Percentiles rank a stretch among this genome's conserved stretches.
Conservation (phyloP, 2,329 filamentous ascomycete species). For the Arthroderma sp. region DNA sequence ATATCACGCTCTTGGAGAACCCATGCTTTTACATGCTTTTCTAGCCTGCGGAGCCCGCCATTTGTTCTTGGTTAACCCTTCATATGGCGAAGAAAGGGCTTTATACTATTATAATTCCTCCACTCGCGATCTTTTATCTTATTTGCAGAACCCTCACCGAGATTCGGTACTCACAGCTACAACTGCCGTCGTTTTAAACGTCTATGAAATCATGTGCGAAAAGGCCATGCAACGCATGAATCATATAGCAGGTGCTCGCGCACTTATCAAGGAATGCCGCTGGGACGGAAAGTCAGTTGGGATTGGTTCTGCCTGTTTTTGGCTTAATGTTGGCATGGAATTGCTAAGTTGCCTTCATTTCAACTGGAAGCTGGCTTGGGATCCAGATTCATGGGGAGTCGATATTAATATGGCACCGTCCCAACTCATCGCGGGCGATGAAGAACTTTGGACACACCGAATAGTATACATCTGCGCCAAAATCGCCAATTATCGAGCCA, state of each 20-base stretch:
- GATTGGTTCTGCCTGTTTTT: slow-evolving; percentile 80
- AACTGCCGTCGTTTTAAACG: slow-evolving; percentile 75
- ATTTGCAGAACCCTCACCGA: slow-evolving; percentile 70
- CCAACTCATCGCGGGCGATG: slow-evolving; percentile 44
- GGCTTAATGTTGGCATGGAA: slow-evolving; percentile 85
- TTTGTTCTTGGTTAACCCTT: slow-evolving; percentile 55
- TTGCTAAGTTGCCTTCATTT: slow-evolving; percentile 77
- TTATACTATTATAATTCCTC: slow-evolving; percentile 75
- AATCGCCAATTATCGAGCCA: slow-evolving; percentile 70
- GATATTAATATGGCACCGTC: slow-evolving; percentile 57
- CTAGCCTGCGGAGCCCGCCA: slow-evolving; percentile 80
- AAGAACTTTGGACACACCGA: slow-evolving; percentile 77
- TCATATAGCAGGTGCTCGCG: slow-evolving; percentile 72
- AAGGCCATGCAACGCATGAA: slow-evolving; percentile 69
- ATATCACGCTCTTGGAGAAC: slow-evolving; percentile 65
- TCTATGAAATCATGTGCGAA: slow-evolving; percentile 88
- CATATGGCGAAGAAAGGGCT: slow-evolving; percentile 64
- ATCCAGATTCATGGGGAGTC: slow-evolving; percentile 80
- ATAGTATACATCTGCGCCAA: slow-evolving; percentile 84
- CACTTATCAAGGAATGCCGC: slow-evolving; percentile 75
- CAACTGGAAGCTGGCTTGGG: slow-evolving; percentile 77
- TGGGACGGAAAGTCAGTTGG: slow-evolving; percentile 73
- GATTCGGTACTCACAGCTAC: slow-evolving; percentile 75
- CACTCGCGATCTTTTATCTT: slow-evolving; percentile 61
- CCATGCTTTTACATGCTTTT: slow-evolving; percentile 80